phyloP scores from a whole-genome alignment of 768 basidiomycete genomes.

The Naganishia kalamii region DNA sequence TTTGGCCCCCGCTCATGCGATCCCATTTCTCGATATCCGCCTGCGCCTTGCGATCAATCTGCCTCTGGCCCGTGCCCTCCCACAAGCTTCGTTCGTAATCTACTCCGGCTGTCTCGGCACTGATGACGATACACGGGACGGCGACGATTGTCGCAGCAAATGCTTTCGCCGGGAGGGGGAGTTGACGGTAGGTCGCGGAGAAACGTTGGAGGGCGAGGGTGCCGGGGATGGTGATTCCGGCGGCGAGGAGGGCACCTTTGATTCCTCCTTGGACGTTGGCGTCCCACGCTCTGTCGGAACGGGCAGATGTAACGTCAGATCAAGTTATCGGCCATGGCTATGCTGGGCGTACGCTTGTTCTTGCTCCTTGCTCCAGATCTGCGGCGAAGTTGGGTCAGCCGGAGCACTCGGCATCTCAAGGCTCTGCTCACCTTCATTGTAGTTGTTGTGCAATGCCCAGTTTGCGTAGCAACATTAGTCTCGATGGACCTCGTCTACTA shows the following conservation, averaged over 20 bases:
- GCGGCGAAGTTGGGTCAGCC: not conserved
- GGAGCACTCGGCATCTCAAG: not conserved
- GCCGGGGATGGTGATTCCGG: conserved; percentile 30
- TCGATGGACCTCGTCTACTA: not conserved
- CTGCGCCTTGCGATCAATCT: conserved; percentile 24
- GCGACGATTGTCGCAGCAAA: conserved; percentile 33
- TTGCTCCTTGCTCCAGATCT: not conserved
- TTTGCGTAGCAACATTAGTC: not conserved
- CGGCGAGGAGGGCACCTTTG: conserved; percentile 30
- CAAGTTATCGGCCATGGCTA: not conserved
- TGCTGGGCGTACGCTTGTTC: not conserved
- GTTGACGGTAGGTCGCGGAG: conserved; percentile 29
- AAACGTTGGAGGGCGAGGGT: conserved; percentile 29
- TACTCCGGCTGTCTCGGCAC: conserved; percentile 43
- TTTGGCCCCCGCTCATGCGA: conserved; percentile 27
- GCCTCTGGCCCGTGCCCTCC: conserved; percentile 33
- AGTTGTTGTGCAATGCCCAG: no score
- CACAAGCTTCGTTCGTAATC: conserved; percentile 36
- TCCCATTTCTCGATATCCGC: conserved; percentile 33
- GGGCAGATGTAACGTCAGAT: not conserved
- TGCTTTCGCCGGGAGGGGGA: conserved; percentile 40
- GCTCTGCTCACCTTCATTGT: not conserved
- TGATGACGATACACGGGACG: conserved; percentile 36
- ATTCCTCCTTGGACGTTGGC: conserved; percentile 37
- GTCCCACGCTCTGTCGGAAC: conserved; percentile 18